Percentiles rank a stretch among this genome's conserved stretches.
Conservation (phyloP, 768 basidiomycete species). For the Suillus cothurnatus region DNA sequence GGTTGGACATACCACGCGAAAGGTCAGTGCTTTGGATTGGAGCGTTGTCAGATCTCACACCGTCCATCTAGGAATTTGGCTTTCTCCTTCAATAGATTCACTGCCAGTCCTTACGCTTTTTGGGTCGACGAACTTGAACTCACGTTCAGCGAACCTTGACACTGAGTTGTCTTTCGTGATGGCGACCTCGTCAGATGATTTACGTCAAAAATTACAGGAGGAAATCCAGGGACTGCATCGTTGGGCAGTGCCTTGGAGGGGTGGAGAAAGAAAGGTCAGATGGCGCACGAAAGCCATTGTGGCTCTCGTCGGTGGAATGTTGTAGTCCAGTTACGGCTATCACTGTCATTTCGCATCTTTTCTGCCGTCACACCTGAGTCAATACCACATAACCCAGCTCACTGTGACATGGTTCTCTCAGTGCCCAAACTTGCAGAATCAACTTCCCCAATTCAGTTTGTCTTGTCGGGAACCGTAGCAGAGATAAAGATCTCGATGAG, state of each 20-base stretch:
- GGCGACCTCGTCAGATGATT: slow-evolving; percentile 57
- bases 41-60: background rate
- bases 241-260: slow-evolving; percentile 60
- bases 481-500: background rate
- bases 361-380: background rate
- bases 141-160: slow-evolving; percentile 87
- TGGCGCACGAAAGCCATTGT: slow-evolving; percentile 66
- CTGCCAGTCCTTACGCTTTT: slow-evolving; percentile 79
- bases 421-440: background rate
- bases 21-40: slow-evolving; percentile 49
- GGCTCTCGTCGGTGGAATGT: slow-evolving; percentile 67
- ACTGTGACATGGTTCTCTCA: background rate
- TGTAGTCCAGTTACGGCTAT: slow-evolving; percentile 38
- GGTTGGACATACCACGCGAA: slow-evolving; percentile 99
- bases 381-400: background rate
- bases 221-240: slow-evolving; percentile 56
- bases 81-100: slow-evolving; percentile 56
- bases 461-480: background rate
- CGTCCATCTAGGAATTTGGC: slow-evolving; percentile 77
- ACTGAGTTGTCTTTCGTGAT: slow-evolving; percentile 90
- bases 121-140: slow-evolving; percentile 94
- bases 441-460: background rate
- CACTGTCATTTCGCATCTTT: background rate
- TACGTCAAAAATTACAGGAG: slow-evolving; percentile 51
- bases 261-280: slow-evolving; percentile 57